Evolutionary conservation across 2,329 filamentous ascomycete genomes (phyloP).

Genomic region (Berkeleyomyces basicola): DNA sequence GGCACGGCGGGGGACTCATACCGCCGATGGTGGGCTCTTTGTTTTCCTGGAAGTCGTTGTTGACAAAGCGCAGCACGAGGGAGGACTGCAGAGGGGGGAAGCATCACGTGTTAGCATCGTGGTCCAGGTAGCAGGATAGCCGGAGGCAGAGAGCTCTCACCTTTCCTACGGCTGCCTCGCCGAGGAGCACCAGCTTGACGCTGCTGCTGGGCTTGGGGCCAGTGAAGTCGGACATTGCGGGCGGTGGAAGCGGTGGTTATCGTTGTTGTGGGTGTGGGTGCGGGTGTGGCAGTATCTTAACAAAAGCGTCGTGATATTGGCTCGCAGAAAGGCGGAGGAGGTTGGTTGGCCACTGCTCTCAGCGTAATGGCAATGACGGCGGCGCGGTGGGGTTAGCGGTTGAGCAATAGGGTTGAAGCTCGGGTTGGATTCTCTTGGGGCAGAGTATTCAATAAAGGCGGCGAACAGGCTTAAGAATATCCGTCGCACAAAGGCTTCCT

Average conservation of each 20-base stretch:
- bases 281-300: background rate
- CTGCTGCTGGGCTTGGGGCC: constrained; percentile 94
- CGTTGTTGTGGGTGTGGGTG: background rate
- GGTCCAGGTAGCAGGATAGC: background rate
- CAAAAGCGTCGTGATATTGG: no score
- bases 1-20: constrained; percentile 26
- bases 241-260: background rate
- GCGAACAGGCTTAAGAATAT: no score
- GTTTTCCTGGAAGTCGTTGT: constrained; percentile 99
- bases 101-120: background rate
- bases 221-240: constrained; percentile 32
- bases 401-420: background rate
- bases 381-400: background rate
- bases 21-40: constrained; percentile 98
- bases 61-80: constrained; percentile 92
- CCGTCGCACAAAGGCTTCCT: no score
- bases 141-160: constrained; percentile 28
- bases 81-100: constrained; percentile 51
- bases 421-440: background rate
- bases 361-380: background rate
- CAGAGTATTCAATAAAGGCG: no score
- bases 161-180: constrained; percentile 97
- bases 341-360: background rate
- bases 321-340: background rate
- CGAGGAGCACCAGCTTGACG: constrained; percentile 95